Conservation (phyloP, 228 moss, liverwort and hornwort species). For the Sphagnum fallax region DNA sequence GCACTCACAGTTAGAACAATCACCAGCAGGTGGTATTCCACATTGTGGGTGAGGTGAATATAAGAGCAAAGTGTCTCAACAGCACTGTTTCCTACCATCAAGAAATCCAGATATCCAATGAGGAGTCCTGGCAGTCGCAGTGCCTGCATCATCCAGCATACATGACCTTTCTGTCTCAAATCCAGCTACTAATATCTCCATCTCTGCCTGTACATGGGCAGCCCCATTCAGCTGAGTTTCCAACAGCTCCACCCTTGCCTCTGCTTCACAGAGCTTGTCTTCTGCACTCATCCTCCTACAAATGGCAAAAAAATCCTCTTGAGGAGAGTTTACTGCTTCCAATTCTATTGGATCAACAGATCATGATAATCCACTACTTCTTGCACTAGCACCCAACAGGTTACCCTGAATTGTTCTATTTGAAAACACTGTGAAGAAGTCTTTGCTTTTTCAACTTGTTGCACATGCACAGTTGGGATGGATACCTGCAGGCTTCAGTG, state of each 20-base stretch:
- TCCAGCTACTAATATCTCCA: constrained; percentile 47
- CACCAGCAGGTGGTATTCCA: too few species aligned
- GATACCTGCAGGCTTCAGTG: constrained; percentile 51
- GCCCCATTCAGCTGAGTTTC: constrained; percentile 56
- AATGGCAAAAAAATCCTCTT: neutral
- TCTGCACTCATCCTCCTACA: constrained; percentile 46
- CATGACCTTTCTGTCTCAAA: constrained; percentile 51
- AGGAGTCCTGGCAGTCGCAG: constrained; percentile 50
- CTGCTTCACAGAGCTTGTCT: constrained; percentile 36
- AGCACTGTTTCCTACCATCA: constrained; percentile 37
- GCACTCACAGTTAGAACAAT: neutral
- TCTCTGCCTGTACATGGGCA: constrained; percentile 43
- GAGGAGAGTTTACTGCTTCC: neutral
- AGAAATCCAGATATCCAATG: constrained; percentile 81
- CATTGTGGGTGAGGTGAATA: neutral
- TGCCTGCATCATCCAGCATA: constrained; percentile 32
- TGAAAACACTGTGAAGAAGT: too few species aligned
- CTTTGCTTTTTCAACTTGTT: too few species aligned
- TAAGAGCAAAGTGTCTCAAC: too few species aligned
- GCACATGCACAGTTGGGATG: too few species aligned
- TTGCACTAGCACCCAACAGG: too few species aligned
- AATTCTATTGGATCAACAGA: too few species aligned
- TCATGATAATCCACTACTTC: too few species aligned
- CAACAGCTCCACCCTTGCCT: constrained; percentile 40
- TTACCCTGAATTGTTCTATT: too few species aligned